Percentiles rank a stretch among this genome's conserved stretches.
Conservation (phyloP, 108 stramenopile species). For the Aurantiochytrium sp. region DNA sequence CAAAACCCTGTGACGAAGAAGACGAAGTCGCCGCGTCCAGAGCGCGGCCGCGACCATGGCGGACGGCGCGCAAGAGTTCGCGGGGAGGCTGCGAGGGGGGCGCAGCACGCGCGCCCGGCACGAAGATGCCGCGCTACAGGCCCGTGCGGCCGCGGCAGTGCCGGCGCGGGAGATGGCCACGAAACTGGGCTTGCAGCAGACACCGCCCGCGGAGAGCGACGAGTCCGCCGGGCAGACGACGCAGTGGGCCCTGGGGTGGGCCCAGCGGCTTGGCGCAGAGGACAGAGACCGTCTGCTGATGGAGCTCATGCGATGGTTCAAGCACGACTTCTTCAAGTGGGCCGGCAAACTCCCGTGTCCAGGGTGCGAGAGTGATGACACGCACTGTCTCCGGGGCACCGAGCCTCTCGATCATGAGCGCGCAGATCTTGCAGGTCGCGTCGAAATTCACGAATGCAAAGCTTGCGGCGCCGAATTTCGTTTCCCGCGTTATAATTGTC, state of each 20-base stretch:
- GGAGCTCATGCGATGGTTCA: constrained; percentile 48
- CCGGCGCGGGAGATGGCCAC: not conserved
- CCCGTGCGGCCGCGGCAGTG: not conserved
- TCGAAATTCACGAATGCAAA: constrained; percentile 46
- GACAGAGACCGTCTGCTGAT: not conserved
- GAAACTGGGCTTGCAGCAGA: not conserved
- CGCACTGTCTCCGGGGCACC: not conserved
- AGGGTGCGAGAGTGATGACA: constrained; percentile 26
- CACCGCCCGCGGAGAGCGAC: not conserved
- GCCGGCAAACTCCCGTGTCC: constrained; percentile 47
- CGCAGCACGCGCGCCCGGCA: not conserved
- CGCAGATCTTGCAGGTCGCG: constrained; percentile 21
- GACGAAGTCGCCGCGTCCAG: too few relatives aligned
- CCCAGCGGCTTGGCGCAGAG: not conserved
- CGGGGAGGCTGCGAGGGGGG: not conserved
- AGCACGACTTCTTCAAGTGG: constrained; percentile 58
- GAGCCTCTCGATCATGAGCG: constrained; percentile 29
- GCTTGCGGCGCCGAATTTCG: constrained; percentile 59
- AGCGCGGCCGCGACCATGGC: not conserved
- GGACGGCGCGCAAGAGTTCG: not conserved
- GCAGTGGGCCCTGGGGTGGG: not conserved
- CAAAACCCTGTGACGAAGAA: too few relatives aligned
- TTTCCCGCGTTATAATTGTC: constrained; percentile 85
- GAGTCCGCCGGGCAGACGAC: not conserved
- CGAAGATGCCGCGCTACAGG: not conserved